phyloP scores from a whole-genome alignment of 495 filamentous ascomycete genomes.

The Podospora comata region DNA sequence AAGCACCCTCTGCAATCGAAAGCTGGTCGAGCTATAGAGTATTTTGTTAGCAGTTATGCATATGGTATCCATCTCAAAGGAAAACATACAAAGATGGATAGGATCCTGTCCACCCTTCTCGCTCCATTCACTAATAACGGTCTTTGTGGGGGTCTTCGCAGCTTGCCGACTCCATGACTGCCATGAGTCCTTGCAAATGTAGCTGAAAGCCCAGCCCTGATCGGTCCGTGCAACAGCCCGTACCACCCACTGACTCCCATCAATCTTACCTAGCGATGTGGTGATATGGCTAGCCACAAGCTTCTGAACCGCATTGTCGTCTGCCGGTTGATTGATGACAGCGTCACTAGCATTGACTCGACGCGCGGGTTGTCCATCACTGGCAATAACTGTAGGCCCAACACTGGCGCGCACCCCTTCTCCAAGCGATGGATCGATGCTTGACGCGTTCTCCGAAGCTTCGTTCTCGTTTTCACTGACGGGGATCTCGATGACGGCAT shows the following conservation, averaged over 20 bases:
- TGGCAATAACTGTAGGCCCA: constrained; percentile 9
- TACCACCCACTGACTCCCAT: constrained; percentile 43
- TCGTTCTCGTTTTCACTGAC: constrained; percentile 33
- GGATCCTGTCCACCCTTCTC: constrained; percentile 39
- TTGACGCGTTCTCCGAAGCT: constrained; percentile 25
- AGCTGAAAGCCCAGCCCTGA: constrained; percentile 48
- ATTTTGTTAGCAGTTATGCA: constrained; percentile 20
- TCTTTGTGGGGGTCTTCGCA: constrained; percentile 35
- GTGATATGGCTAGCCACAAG: constrained; percentile 43
- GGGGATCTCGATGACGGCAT: constrained; percentile 36
- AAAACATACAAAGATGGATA: constrained; percentile 35
- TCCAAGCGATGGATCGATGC: constrained; percentile 30
- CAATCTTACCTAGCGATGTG: constrained; percentile 34
- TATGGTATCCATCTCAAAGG: background rate
- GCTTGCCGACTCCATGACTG: constrained; percentile 44
- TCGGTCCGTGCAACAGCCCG: constrained; percentile 38
- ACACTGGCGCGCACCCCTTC: constrained; percentile 19
- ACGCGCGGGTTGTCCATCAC: constrained; percentile 14
- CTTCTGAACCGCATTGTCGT: constrained; percentile 43
- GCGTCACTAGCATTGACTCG: constrained; percentile 37
- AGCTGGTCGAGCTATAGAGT: constrained; percentile 42
- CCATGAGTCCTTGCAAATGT: constrained; percentile 49
- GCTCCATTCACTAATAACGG: constrained; percentile 42
- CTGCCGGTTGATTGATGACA: constrained; percentile 41
- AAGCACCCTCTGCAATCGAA: constrained; percentile 50